Percentiles rank a stretch among this genome's conserved stretches.
Conservation (phyloP, 1,284 basidiomycete genomes). For the Xanthoconium separans region DNA sequence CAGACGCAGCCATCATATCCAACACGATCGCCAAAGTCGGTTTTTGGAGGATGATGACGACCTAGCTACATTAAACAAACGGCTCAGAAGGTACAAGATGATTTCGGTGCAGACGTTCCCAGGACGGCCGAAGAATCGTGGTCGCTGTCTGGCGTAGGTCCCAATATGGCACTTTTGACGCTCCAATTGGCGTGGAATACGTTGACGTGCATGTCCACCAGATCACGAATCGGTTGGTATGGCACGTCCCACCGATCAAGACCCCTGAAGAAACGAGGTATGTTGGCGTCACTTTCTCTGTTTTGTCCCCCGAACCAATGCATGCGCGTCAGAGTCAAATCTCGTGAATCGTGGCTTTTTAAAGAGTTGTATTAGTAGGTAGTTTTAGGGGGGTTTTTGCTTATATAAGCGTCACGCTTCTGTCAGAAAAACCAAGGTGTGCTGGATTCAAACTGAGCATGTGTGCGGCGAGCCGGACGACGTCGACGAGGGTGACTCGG, state of each 20-base stretch:
- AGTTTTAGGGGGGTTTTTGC: too few relatives aligned
- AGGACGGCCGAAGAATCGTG: constrained; percentile 85
- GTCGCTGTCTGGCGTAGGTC: constrained; percentile 83
- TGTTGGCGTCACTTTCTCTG: neutral
- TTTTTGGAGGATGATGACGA: constrained; percentile 65
- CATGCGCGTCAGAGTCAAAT: constrained; percentile 58
- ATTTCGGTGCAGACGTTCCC: constrained; percentile 80
- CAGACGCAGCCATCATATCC: constrained; percentile 63
- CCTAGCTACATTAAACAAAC: constrained; percentile 73
- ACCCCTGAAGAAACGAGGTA: constrained; percentile 87
- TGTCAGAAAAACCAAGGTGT: too few relatives aligned
- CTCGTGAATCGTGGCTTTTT: constrained; percentile 91
- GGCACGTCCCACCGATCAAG: constrained; percentile 85
- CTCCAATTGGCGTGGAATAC: constrained; percentile 86
- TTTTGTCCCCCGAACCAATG: neutral
- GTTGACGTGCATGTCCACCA: constrained; percentile 97
- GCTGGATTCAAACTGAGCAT: constrained; percentile 1
- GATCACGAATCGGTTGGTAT: constrained; percentile 89
- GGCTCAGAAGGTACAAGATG: constrained; percentile 63
- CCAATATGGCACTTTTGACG: constrained; percentile 89
- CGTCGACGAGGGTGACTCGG: constrained; percentile 20
- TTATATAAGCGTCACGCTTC: too few relatives aligned
- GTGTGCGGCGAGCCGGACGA: constrained; percentile 19
- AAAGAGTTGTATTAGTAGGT: too few relatives aligned
- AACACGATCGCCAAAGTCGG: constrained; percentile 87